A percentile compares a stretch with the other conserved stretches of the same genome.
Conservation (phyloP, 331 rosid genomes). For the Quercus tomentella region DNA sequence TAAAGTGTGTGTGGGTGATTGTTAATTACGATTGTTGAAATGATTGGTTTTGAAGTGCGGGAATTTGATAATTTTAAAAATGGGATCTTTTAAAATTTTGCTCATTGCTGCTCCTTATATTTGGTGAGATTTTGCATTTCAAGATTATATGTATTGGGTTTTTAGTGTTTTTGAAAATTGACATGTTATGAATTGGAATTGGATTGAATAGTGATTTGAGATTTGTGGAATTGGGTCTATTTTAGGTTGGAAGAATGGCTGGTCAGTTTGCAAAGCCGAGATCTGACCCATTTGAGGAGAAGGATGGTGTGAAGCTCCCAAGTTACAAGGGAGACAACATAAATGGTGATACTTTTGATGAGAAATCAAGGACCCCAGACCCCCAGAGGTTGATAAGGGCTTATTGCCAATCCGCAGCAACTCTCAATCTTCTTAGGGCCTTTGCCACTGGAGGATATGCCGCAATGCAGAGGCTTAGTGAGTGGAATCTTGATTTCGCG, state of each 20-base stretch:
- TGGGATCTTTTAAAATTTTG: neutral
- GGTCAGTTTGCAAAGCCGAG: slow-evolving; percentile 78
- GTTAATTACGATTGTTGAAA: neutral
- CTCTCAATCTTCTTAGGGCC: slow-evolving; percentile 64
- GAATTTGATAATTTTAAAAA: neutral
- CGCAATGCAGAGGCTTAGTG: slow-evolving; percentile 68
- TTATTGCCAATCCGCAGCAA: slow-evolving; percentile 68
- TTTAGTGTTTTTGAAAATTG: neutral
- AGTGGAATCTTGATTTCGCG: slow-evolving; percentile 74
- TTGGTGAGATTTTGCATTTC: neutral
- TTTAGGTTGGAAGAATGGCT: slow-evolving; percentile 79
- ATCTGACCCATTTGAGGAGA: slow-evolving; percentile 43
- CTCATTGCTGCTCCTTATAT: neutral
- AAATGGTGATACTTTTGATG: slow-evolving; percentile 54
- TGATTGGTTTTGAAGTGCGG: neutral
- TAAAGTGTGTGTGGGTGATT: neutral
- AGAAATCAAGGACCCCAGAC: slow-evolving; percentile 60
- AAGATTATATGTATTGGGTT: neutral
- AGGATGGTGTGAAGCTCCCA: slow-evolving; percentile 59
- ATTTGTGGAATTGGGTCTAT: neutral
- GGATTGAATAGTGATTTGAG: neutral
- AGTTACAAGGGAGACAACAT: slow-evolving; percentile 67
- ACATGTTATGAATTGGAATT: no score
- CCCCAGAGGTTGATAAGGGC: slow-evolving; percentile 74
- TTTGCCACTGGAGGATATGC: slow-evolving; percentile 76